These are phyloP conservation scores for Rhynchospora breviuscula DNA, from an alignment of 176 grass and related monocot genomes.

Conservation along the genomic window DNA sequence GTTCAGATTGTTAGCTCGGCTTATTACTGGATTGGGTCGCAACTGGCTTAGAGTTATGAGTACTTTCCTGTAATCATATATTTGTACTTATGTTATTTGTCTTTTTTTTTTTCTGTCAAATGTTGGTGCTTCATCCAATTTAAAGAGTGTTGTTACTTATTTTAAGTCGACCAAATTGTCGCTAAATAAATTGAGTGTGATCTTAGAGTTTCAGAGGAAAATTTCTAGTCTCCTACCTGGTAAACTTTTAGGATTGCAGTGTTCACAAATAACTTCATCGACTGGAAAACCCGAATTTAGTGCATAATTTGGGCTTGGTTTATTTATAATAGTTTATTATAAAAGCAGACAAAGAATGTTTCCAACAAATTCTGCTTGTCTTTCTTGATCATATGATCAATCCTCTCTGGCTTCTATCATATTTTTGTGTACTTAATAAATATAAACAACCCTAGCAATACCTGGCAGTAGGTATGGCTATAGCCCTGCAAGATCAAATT, in stretches of 20 bases:
- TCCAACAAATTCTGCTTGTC: not conserved
- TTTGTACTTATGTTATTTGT: not conserved
- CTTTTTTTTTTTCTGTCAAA: not conserved
- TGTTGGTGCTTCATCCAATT: not conserved
- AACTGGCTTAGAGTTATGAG: not conserved
- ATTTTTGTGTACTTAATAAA: too few relatives aligned
- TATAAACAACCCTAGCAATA: too few relatives aligned
- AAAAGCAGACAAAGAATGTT: not conserved
- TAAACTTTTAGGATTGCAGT: not conserved
- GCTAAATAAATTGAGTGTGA: not conserved
- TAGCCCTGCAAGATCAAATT: not conserved
- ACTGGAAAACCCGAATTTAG: not conserved
- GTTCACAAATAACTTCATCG: not conserved
- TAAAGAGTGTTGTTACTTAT: not conserved
- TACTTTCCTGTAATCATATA: not conserved
- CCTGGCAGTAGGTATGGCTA: too few relatives aligned
- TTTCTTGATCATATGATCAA: not conserved
- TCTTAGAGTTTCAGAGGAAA: not conserved
- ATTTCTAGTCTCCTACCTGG: not conserved
- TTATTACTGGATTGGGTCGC: not conserved
- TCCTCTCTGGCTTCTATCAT: too few relatives aligned
- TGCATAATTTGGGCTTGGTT: not conserved
- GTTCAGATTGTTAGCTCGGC: conserved; percentile 7
- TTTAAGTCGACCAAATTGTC: not conserved
- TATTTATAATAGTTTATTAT: not conserved